Conservation (phyloP, 345 rosid genomes). For the Aquilaria malaccensis region DNA sequence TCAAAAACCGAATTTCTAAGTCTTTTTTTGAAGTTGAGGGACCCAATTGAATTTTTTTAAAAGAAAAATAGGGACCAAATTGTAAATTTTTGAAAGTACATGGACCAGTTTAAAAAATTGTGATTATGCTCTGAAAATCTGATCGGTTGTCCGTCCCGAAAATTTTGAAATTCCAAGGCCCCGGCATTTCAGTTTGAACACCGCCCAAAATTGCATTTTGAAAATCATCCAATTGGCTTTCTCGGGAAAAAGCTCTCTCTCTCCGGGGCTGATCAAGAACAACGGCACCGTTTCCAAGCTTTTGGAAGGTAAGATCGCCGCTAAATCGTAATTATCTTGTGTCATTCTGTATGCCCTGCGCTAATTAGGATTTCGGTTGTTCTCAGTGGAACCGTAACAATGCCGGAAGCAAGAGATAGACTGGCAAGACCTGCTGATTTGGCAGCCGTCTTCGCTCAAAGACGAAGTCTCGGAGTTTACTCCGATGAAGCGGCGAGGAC, state of each 20-base stretch:
- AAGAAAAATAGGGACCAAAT: no score
- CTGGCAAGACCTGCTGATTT: constrained; percentile 44
- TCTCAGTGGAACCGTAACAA: constrained; percentile 15
- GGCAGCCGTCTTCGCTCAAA: constrained; percentile 26
- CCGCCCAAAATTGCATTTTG: constrained; percentile 31
- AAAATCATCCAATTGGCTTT: constrained; percentile 20
- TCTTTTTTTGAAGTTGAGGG: no score
- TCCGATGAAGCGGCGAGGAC: constrained; percentile 25
- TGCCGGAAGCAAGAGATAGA: constrained; percentile 75
- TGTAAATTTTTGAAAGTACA: no score
- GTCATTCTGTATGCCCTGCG: neutral
- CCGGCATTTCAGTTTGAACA: neutral
- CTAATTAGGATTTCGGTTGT: neutral
- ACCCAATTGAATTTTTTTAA: no score
- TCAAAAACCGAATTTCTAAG: no score
- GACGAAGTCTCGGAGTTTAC: constrained; percentile 32
- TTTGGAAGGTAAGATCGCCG: neutral
- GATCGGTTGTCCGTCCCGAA: no score
- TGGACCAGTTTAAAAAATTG: no score
- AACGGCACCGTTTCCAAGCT: constrained; percentile 5
- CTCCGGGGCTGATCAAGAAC: neutral
- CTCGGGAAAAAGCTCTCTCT: constrained; percentile 1
- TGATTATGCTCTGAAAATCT: no score
- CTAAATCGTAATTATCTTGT: neutral
- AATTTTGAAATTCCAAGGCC: no score